Evolutionary conservation across 2,329 filamentous ascomycete genomes (phyloP), one percentile per base, ranked within the genome.

Genomic region (Catunica adiposa): DNA sequence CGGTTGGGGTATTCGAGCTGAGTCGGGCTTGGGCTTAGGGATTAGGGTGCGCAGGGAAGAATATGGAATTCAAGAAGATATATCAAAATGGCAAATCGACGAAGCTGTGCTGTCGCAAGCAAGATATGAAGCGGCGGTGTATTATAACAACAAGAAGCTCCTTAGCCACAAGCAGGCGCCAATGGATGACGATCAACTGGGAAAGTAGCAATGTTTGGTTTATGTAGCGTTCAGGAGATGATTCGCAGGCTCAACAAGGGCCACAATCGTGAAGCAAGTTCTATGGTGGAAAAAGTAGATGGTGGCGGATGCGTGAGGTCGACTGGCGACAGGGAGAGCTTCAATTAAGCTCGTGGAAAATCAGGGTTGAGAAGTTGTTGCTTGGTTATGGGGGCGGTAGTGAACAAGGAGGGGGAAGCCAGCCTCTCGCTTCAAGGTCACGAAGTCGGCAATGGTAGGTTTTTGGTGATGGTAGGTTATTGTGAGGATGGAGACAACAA

Each of bases 161-260:
- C 29, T 34, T 34, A 34, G 29, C 29, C 5, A 34, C 29, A 34
- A 11, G 11, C 29, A 34, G 29, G 11, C 29, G 29, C 29, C 29
- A 34, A 34, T 34, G 5, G 29, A 34, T 34, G 29, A 34, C 29
- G 29, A 34, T 34, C 29, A 34, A 34, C 29, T 5, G 11, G 5
- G 5, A 5, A 34, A 34, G 11, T 5, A n/a, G 6, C 38, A 20
- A 42, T 15, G 38, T 6, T 42, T 7, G 14, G 6, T 42, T 8
- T 26, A 48, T 48, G 44, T 48, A 48, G 11, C 22, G n/a, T 48
- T 48, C 44, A 48, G 44, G 44, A 48, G 44, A 48, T 25, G 44
- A 20, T 14, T 44, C 8, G n/a, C 20, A 44, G 11, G 40, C 20
- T n/a, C 40, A 44, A 44, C 20, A n/a, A 48, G 22, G 44, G 44